Evolutionary conservation across 176 grass and related monocot species (phyloP), one percentile per base, ranked within the genome.

Genomic region (Oryza officinalis): DNA sequence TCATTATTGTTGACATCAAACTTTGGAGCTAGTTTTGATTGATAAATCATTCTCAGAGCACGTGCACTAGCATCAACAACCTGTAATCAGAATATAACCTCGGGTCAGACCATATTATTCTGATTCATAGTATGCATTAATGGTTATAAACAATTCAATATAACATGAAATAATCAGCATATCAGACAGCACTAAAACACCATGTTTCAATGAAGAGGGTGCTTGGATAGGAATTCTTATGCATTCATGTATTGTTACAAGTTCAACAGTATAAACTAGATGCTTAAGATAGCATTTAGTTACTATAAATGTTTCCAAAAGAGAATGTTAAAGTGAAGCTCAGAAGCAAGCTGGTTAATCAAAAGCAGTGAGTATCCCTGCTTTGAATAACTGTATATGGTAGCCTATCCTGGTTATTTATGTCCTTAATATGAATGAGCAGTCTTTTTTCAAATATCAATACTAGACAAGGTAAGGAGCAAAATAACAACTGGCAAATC

Each of bases 11-110:
- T 90, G 50, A 94, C 81, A 85, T 99, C 93, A 85, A 90, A 94
- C 27, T 90, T 99, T 23, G 93, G 91, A 85, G 93, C 86, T 79
- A 92, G 69, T 80, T 93, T 96, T 81, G 96, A 96, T 78, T 96
- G 93, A 83, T 92, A 99, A 83, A 99, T 94, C 88, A 99, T 99
- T 92, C 91, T 91, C 81, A 99, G 96, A 86, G 96, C 92, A 72
- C 96, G 93, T 45, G 93, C 96, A 81, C 87, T 91, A 78, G 91
- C 93, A 90, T 99, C 89, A 3, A 96, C 88, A 77, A 94, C 96
- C 96, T 99, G 81, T 74, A 77, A 94, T 67, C 59, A 75, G 41
- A 69, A 76, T 63, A 50, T 67, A 76, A 74, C 76, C 30, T 90
- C 45, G 80, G 78, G 52, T 69, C 65, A 41, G n/a, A 77, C 38